Base-by-base conservation (phyloP, 2,329 filamentous ascomycete genomes). In the Aureobasidium sp. region DNA sequence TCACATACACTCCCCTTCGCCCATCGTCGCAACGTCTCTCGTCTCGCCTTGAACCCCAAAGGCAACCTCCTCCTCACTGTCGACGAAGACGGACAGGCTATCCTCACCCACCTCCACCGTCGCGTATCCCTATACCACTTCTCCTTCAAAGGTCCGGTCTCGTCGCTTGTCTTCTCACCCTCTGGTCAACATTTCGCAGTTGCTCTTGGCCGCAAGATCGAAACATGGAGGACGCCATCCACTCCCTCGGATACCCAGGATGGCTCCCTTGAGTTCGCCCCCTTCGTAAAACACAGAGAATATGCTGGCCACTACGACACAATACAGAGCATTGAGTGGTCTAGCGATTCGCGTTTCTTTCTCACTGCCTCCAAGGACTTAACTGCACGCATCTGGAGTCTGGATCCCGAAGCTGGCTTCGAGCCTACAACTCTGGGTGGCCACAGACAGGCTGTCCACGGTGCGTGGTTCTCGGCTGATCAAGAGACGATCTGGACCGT, bases 401-500 rank as follows among this genome's bases (percentile, higher is more conserved):
- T 97, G 66, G 83, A 95, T 67, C 82, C 86, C 1, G 91, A 96
- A 69, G 89, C 93, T 64, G 90, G 88, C 1, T 97, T 97, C 74
- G 85, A 86, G 54, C 91, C 93, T 0, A 99, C 94, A 1, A 90
- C 92, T 16, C 78, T 99, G 64, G 88, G 91, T 3, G 94, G 94
- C 1, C 95, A 99, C 75, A 87, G 91, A 72, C 91, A 97, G 74
- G 87, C 84, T 16, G 89, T 99, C 3, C 82, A 95, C 60, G 90
- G 88, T n/a, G 92, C 92, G n/a, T 99, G 91, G 86, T 99, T 99
- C 72, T 95, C 92, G 0, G 86, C 88, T 64, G 87, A 96, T 68
- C 94, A 99, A 72, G 95, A 99, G 76, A 90, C 85, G 45, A 96
- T 99, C 59, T 99, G 94, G 73, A 97, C 94, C 0, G 85, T 96